A percentile compares a stretch with the other conserved stretches of the same genome.
These are phyloP conservation scores for Pythium plurisporium DNA, from an alignment of 352 stramenopile species.

Conservation along the genomic window DNA sequence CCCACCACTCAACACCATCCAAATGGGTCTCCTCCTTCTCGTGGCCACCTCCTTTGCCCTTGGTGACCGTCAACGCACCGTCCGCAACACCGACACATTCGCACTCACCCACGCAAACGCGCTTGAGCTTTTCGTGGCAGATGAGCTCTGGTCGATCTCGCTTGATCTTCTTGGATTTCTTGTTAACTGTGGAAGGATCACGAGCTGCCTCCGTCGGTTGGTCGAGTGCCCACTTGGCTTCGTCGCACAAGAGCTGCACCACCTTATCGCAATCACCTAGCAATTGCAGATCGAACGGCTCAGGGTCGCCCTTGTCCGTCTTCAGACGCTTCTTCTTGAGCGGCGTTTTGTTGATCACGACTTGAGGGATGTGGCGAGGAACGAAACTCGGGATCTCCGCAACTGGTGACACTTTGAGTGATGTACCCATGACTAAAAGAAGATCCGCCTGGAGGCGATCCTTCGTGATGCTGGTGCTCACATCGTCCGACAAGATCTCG, in stretches of 20 bases:
- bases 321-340: slow-evolving; percentile 72
- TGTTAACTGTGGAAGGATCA: background rate
- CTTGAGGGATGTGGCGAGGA: slow-evolving; percentile 69
- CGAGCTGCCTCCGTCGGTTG: background rate
- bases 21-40: slow-evolving; percentile 28
- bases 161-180: slow-evolving; percentile 13
- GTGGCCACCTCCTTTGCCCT: slow-evolving; percentile 12
- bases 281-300: slow-evolving; percentile 79
- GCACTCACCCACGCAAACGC: slow-evolving; percentile 44
- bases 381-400: slow-evolving; percentile 88
- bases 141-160: slow-evolving; percentile 15
- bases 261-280: slow-evolving; percentile 80
- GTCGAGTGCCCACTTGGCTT: slow-evolving; percentile 59
- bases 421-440: slow-evolving; percentile 98
- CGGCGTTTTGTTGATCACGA: slow-evolving; percentile 90
- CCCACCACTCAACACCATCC: slow-evolving; percentile 48
- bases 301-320: slow-evolving; percentile 29
- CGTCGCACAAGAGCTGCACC: slow-evolving; percentile 57
- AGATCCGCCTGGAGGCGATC: slow-evolving; percentile 87
- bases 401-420: slow-evolving; percentile 94
- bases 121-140: slow-evolving; percentile 24
- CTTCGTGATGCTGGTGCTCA: slow-evolving; percentile 77
- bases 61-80: slow-evolving; percentile 9
- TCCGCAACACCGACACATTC: slow-evolving; percentile 43
- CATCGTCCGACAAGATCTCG: slow-evolving; percentile 87